Evolutionary conservation across 345 rosid genomes (phyloP).

Genomic region (Barbarea vulgaris): DNA sequence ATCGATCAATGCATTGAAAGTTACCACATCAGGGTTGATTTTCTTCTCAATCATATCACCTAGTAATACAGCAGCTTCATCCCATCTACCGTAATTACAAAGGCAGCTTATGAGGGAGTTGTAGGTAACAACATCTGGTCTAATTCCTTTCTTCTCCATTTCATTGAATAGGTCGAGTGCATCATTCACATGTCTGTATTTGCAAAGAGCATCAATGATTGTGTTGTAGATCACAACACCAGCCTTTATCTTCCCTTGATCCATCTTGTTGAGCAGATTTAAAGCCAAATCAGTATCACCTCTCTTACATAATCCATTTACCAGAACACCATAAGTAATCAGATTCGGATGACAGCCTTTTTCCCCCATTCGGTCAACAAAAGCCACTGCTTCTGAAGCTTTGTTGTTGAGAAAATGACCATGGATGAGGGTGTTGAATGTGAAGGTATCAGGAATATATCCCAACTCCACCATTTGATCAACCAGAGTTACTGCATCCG

Average conservation of each 20-base stretch:
- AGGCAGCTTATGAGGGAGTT: background rate
- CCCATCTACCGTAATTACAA: background rate
- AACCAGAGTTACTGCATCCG: background rate
- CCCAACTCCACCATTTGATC: background rate
- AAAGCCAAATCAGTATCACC: slow-evolving; percentile 4
- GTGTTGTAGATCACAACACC: background rate
- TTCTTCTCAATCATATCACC: background rate
- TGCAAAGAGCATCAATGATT: slow-evolving; percentile 10
- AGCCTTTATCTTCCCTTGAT: background rate
- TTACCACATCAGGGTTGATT: background rate
- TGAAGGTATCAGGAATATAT: background rate
- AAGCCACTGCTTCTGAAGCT: background rate
- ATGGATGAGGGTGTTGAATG: background rate
- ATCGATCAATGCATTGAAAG: background rate
- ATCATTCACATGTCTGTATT: background rate
- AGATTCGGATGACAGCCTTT: background rate
- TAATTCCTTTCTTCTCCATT: background rate
- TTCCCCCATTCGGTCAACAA: background rate
- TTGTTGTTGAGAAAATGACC: background rate
- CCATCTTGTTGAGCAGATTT: background rate
- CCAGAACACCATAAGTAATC: background rate
- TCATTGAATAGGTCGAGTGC: background rate
- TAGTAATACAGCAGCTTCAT: background rate
- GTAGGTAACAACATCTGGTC: background rate
- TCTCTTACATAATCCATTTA: slow-evolving; percentile 5